Conservation (phyloP, 768 basidiomycete species). For the Russula vinacea region DNA sequence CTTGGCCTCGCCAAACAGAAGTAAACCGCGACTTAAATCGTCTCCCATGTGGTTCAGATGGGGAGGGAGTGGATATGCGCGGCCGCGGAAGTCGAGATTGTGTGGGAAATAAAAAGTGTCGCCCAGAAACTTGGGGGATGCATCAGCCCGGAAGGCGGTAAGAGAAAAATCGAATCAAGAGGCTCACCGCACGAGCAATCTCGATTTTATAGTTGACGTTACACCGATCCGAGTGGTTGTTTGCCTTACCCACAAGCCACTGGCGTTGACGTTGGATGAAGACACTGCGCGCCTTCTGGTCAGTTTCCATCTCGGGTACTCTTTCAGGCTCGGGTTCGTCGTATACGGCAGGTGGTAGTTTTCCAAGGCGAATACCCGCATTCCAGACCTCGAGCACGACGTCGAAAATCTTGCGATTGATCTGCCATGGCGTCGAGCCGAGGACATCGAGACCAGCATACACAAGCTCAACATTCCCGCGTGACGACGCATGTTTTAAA, state of each 20-base stretch:
- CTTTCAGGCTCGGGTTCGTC: slow-evolving; percentile 63
- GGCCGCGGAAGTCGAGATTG: slow-evolving; percentile 95
- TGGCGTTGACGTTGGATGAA: slow-evolving; percentile 55
- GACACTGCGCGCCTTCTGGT: slow-evolving; percentile 54
- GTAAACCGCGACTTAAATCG: slow-evolving; percentile 83
- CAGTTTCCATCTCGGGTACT: slow-evolving; percentile 45
- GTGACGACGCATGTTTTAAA: slow-evolving; percentile 66
- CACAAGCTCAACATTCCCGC: slow-evolving; percentile 77
- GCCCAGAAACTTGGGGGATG: slow-evolving; percentile 62
- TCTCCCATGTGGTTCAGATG: slow-evolving; percentile 96
- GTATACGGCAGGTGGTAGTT: slow-evolving; percentile 73
- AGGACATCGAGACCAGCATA: slow-evolving; percentile 89
- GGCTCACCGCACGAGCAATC: slow-evolving; percentile 82
- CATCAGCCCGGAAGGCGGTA: slow-evolving; percentile 5
- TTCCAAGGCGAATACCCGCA: slow-evolving; percentile 72
- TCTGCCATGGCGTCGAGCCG: slow-evolving; percentile 83
- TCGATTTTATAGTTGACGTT: slow-evolving; percentile 96
- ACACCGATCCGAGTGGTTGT: slow-evolving; percentile 89
- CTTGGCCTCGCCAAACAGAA: slow-evolving; percentile 76
- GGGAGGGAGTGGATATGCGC: slow-evolving; percentile 94
- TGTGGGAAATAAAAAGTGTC: slow-evolving; percentile 92
- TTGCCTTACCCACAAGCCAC: slow-evolving; percentile 59
- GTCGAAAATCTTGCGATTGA: slow-evolving; percentile 67
- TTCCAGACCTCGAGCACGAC: slow-evolving; percentile 72
- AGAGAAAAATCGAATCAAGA: neutral